Percentiles rank a stretch among this genome's conserved stretches.
These are phyloP conservation scores for Sugiyamaella neomexicana DNA, from an alignment of 1,139 yeast genomes.

Conservation along the genomic window DNA sequence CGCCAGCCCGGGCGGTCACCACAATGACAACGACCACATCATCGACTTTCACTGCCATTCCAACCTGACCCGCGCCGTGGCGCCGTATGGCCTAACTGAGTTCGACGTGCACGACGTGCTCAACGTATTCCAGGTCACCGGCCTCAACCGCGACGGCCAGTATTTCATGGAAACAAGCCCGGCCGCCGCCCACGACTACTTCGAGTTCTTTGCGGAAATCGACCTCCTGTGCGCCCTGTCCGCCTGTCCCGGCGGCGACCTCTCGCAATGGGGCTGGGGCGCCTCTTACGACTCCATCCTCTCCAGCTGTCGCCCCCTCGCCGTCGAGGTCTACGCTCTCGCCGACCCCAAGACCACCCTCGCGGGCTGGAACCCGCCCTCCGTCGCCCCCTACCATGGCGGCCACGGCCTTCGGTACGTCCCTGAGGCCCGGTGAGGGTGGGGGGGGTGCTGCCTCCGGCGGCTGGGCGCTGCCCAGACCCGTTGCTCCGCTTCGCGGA, in stretches of 20 bases:
- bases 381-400: constrained; percentile 54
- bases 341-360: constrained; percentile 48
- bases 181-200: constrained; percentile 56
- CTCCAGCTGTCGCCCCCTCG: constrained; percentile 63
- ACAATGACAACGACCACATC: constrained; percentile 48
- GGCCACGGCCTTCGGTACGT: constrained; percentile 50
- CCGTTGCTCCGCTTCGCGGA: not conserved
- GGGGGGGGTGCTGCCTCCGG: not conserved
- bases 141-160: constrained; percentile 62
- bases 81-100: constrained; percentile 62
- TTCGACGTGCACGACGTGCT: constrained; percentile 68
- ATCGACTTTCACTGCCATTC: constrained; percentile 69
- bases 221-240: constrained; percentile 64
- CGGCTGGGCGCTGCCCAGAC: not conserved
- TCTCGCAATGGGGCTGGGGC: constrained; percentile 73
- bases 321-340: constrained; percentile 58
- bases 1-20: too few species aligned
- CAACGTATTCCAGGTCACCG: constrained; percentile 70
- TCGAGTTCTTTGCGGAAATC: constrained; percentile 67
- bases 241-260: constrained; percentile 73
- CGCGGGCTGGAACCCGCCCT: constrained; percentile 53
- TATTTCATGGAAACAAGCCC: constrained; percentile 74
- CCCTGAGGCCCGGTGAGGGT: not conserved
- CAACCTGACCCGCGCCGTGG: constrained; percentile 57
- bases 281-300: constrained; percentile 56